Percentiles rank a stretch among this genome's conserved stretches.
Conservation (phyloP, 2,329 filamentous ascomycete genomes). For the Monilinia vaccinii-corymbosi region DNA sequence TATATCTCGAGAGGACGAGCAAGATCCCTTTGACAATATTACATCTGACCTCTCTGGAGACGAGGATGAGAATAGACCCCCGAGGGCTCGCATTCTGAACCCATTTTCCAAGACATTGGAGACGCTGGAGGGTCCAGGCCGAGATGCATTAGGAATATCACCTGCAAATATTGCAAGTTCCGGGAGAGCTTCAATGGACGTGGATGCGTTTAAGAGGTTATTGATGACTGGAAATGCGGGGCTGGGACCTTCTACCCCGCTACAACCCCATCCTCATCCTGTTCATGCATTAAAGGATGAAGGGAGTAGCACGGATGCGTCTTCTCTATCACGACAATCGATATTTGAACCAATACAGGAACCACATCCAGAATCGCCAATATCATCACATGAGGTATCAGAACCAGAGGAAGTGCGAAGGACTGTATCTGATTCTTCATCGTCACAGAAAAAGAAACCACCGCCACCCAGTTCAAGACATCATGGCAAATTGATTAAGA, state of each 20-base stretch:
- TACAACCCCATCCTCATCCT: constrained; percentile 24
- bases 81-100: constrained; percentile 34
- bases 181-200: constrained; percentile 49
- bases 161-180: constrained; percentile 23
- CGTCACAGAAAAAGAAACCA: constrained; percentile 50
- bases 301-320: constrained; percentile 47
- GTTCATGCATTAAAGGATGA: constrained; percentile 28
- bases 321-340: constrained; percentile 50
- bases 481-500: constrained; percentile 66
- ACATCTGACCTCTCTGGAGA: constrained; percentile 28
- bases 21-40: constrained; percentile 27
- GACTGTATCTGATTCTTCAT: constrained; percentile 22
- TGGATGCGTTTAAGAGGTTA: constrained; percentile 68
- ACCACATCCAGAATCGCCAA: constrained; percentile 38
- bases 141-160: constrained; percentile 14
- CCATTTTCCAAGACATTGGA: constrained; percentile 49
- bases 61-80: constrained; percentile 14
- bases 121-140: constrained; percentile 36
- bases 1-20: constrained; percentile 26
- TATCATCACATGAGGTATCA: constrained; percentile 49
- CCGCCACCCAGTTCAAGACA: constrained; percentile 71
- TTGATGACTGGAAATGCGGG: constrained; percentile 62
- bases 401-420: constrained; percentile 43
- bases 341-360: constrained; percentile 43
- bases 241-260: constrained; percentile 25